Evolutionary conservation across 1,284 basidiomycete species (phyloP), one percentile per base, ranked within the genome.

Genomic region (Takashimella tepidaria): DNA sequence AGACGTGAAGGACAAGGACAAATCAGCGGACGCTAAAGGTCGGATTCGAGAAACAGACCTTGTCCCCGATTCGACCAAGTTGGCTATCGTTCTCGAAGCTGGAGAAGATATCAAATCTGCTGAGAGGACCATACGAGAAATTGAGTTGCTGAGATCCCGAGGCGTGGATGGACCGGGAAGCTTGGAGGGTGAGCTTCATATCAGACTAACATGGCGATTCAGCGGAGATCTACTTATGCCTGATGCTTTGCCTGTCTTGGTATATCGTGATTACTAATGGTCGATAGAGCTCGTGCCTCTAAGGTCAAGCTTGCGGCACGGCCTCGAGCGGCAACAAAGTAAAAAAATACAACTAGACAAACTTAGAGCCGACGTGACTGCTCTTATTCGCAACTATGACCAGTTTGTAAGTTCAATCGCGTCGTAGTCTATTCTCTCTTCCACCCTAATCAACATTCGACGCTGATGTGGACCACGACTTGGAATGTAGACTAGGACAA

Each of bases 61-160:
- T 0, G 49, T 74, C 24, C 57, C 67, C 4, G 58, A 64, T 13
- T 24, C 41, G 8, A 61, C 60, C 26, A 69, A 70, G 49, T 44
- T 63, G 6, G 55, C 66, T 3, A 66, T 74, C 57, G 54, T 74
- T 8, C 53, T 72, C 13, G 69, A 68, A 47, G 65, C 69, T 4
- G 56, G 55, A 4, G 57, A 25, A n/a, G 72, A 74, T 51, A 64
- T 74, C 40, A 50, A 50, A 24, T 53, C 48, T n/a, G 62, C 68
- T 5, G 72, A 74, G 50, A 53, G 66, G 41, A 66, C 64, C 37
- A 50, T 74, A 54, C 54, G 72, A 22, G 70, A 74, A 56, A 63
- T 74, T 49, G 64, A 68, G 41, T 20, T 69, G 22, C 48, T 70
- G 19, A 59, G 58, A 23, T 16, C 50, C 8, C 59, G 59, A 40